Conservation (phyloP, 164 flowering plant genomes). For the Nymphaea colorata region DNA sequence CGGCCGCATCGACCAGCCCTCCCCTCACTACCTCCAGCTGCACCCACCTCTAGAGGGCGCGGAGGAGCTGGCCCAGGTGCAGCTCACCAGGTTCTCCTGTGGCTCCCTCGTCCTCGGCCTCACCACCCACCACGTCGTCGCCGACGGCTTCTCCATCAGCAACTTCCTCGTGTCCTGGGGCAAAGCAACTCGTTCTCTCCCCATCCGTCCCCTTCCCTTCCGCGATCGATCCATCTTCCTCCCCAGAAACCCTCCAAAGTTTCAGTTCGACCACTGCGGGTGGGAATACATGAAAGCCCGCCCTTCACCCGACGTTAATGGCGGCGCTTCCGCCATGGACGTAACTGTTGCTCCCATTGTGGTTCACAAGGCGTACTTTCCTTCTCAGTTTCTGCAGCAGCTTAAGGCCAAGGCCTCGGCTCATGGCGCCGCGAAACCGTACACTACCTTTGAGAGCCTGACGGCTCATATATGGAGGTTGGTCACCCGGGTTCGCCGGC, state of each 20-base stretch:
- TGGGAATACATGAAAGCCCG: conserved; percentile 2
- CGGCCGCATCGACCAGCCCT: background rate
- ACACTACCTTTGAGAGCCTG: conserved; percentile 20
- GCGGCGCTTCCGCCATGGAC: background rate
- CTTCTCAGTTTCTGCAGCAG: conserved; percentile 11
- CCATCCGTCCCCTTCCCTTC: conserved; percentile 3
- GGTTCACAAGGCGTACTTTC: conserved; percentile 16
- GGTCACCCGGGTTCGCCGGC: conserved; percentile 14
- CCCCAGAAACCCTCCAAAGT: conserved; percentile 5
- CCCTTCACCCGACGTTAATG: background rate
- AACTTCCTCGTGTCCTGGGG: conserved; percentile 6
- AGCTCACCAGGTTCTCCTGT: conserved; percentile 7
- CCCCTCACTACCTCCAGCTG: background rate
- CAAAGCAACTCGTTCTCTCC: conserved; percentile 2
- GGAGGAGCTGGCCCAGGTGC: conserved; percentile 8
- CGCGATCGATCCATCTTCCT: conserved; percentile 4
- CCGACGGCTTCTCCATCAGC: conserved; percentile 4
- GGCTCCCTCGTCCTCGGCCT: conserved; percentile 3
- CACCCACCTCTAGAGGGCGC: conserved; percentile 8
- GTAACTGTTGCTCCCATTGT: conserved; percentile 1
- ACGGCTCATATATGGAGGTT: conserved; percentile 24
- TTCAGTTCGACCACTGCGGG: conserved; percentile 5
- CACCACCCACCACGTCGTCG: conserved; percentile 2
- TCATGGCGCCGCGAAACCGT: background rate
- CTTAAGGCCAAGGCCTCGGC: conserved; percentile 13